Evolutionary conservation across 352 stramenopile genomes (phyloP).

Genomic region (Peronospora belbahrii): DNA sequence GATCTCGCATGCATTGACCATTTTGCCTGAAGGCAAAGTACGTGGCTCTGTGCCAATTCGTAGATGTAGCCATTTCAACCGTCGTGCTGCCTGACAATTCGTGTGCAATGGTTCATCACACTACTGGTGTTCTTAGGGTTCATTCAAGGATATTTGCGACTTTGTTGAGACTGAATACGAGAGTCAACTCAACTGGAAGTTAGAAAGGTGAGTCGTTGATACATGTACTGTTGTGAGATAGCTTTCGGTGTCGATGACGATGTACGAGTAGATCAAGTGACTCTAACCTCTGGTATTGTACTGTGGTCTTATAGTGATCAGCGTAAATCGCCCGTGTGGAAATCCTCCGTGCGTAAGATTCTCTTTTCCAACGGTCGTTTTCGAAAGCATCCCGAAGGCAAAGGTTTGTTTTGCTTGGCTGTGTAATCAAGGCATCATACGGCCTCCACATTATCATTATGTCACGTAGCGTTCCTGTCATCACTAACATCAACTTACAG

Average conservation of each 20-base stretch:
- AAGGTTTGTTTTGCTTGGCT: slow-evolving; percentile 67
- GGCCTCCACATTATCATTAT: background rate
- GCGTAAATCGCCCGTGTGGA: slow-evolving; percentile 84
- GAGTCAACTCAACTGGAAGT: slow-evolving; percentile 86
- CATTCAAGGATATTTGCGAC: slow-evolving; percentile 87
- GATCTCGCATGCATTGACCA: slow-evolving; percentile 76
- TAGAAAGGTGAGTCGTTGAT: slow-evolving; percentile 49
- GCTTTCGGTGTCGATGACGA: slow-evolving; percentile 3
- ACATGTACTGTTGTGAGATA: background rate
- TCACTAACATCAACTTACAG: slow-evolving; percentile 12
- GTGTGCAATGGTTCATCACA: background rate
- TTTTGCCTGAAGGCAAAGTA: slow-evolving; percentile 60
- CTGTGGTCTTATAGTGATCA: slow-evolving; percentile 45
- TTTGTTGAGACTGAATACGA: slow-evolving; percentile 84
- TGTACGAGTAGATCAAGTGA: background rate
- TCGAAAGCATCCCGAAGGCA: slow-evolving; percentile 61
- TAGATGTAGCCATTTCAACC: slow-evolving; percentile 11
- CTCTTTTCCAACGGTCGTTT: slow-evolving; percentile 85
- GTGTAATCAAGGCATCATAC: slow-evolving; percentile 20
- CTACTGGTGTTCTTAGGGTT: slow-evolving; percentile 33
- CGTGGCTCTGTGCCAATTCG: slow-evolving; percentile 6
- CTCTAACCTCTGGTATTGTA: slow-evolving; percentile 7
- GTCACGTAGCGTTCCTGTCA: slow-evolving; percentile 4
- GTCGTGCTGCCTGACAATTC: slow-evolving; percentile 3
- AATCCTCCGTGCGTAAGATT: slow-evolving; percentile 86